phyloP scores from a whole-genome alignment of 805 yeast genomes.

The Scheffersomyces spartinae region DNA sequence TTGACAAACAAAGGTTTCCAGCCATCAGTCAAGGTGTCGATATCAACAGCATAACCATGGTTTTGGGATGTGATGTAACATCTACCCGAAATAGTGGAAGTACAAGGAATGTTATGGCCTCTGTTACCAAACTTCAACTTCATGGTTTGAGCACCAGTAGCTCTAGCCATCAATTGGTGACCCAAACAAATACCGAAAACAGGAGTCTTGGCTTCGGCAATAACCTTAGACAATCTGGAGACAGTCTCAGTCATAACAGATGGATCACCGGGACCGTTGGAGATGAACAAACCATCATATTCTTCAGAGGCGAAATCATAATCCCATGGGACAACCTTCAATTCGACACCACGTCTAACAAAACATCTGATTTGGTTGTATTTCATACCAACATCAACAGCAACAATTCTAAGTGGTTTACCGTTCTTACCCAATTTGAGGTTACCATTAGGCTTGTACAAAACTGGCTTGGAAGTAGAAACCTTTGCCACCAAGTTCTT shows the following conservation, averaged over 20 bases:
- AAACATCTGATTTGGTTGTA: conserved; percentile 96
- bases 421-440: conserved; percentile 54
- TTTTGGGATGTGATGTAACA: conserved; percentile 98
- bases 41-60: conserved; percentile 97
- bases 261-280: conserved; percentile 99
- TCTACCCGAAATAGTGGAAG: conserved; percentile 80
- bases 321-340: conserved; percentile 93
- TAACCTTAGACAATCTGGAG: conserved; percentile 41
- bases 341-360: conserved; percentile 90
- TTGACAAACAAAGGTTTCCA: conserved; percentile 95
- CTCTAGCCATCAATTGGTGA: conserved; percentile 92
- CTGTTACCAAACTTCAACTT: conserved; percentile 97
- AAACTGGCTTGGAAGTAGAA: conserved; percentile 62
- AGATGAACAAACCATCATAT: conserved; percentile 90
- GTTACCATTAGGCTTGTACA: conserved; percentile 57
- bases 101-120: conserved; percentile 97
- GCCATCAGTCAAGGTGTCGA: conserved; percentile 54
- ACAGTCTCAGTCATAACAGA: conserved; percentile 66
- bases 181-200: conserved; percentile 97
- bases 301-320: conserved; percentile 70
- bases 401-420: conserved; percentile 68
- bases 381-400: conserved; percentile 97
- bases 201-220: conserved; percentile 67
- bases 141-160: conserved; percentile 85
- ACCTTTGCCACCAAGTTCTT: conserved; percentile 89